These are phyloP conservation scores for Gentiana macrophylla DNA, from an alignment of 257 asterid genomes.

Conservation along the genomic window DNA sequence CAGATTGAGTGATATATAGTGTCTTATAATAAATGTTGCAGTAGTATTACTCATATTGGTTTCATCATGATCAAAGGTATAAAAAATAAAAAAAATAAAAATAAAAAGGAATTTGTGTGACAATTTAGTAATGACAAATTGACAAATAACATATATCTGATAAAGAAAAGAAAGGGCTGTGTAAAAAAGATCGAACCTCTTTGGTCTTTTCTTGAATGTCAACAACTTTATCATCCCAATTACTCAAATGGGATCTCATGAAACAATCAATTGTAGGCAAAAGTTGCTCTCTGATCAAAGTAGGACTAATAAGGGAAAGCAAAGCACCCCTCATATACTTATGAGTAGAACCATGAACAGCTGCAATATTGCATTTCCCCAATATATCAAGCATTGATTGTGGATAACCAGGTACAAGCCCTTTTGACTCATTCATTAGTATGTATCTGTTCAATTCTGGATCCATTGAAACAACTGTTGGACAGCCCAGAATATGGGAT, in stretches of 20 bases:
- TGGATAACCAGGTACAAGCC: slow-evolving; percentile 83
- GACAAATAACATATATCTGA: too few relatives aligned
- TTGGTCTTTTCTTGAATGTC: slow-evolving; percentile 59
- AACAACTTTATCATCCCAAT: slow-evolving; percentile 42
- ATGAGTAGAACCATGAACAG: slow-evolving; percentile 58
- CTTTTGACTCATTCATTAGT: slow-evolving; percentile 59
- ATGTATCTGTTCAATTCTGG: slow-evolving; percentile 65
- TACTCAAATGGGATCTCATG: slow-evolving; percentile 37
- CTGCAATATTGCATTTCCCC: slow-evolving; percentile 60
- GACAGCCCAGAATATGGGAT: slow-evolving; percentile 78
- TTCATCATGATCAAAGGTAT: too few relatives aligned
- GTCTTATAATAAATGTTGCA: too few relatives aligned
- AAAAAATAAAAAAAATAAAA: too few relatives aligned
- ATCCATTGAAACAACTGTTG: slow-evolving; percentile 77
- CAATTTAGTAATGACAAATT: too few relatives aligned
- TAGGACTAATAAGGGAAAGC: slow-evolving; percentile 51
- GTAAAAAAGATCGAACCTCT: slow-evolving; percentile 29
- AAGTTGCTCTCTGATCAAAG: slow-evolving; percentile 35
- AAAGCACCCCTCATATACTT: slow-evolving; percentile 49
- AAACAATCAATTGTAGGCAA: slow-evolving; percentile 40
- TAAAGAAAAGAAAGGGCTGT: too few relatives aligned
- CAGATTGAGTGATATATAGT: background rate
- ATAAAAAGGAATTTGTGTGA: too few relatives aligned
- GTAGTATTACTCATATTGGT: too few relatives aligned
- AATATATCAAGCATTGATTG: slow-evolving; percentile 76